Percentiles rank a stretch among this genome's conserved stretches.
Evolutionary conservation across 2,329 filamentous ascomycete species (phyloP).

Genomic region (Rachicladosporium sp.): DNA sequence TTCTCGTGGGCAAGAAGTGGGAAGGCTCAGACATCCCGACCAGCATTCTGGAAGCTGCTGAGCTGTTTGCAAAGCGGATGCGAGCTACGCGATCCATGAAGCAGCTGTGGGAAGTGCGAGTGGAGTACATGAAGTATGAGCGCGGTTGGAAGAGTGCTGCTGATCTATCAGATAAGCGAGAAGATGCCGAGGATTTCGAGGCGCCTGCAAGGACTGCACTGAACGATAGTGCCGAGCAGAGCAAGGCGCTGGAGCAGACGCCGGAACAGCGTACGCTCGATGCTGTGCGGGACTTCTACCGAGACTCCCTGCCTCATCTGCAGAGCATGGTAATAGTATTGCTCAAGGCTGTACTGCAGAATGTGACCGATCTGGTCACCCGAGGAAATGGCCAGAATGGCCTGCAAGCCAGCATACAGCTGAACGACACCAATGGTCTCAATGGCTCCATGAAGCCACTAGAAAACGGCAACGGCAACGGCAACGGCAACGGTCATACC

Average conservation of each 20-base stretch:
- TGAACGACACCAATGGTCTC: slow-evolving; percentile 17
- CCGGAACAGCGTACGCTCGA: slow-evolving; percentile 16
- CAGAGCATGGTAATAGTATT: slow-evolving; percentile 90
- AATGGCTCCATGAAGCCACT: slow-evolving; percentile 24
- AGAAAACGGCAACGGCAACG: slow-evolving; percentile 25
- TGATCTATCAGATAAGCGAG: slow-evolving; percentile 22
- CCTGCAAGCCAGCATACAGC: slow-evolving; percentile 36
- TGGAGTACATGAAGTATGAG: slow-evolving; percentile 82
- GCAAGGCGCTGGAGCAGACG: slow-evolving; percentile 13
- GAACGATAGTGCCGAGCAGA: slow-evolving; percentile 23
- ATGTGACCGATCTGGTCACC: slow-evolving; percentile 72
- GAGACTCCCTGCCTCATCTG: slow-evolving; percentile 65
- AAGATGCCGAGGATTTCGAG: slow-evolving; percentile 24
- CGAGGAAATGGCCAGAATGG: slow-evolving; percentile 40
- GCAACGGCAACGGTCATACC: slow-evolving; percentile 9
- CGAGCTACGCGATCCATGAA: slow-evolving; percentile 83
- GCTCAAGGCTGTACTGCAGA: slow-evolving; percentile 74
- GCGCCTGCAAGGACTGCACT: slow-evolving; percentile 11
- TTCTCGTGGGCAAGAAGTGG: slow-evolving; percentile 73
- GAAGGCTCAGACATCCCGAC: slow-evolving; percentile 84
- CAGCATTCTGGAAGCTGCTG: slow-evolving; percentile 88
- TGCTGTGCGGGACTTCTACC: slow-evolving; percentile 71
- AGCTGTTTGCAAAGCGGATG: slow-evolving; percentile 80
- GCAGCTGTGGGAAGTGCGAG: slow-evolving; percentile 89
- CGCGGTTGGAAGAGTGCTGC: slow-evolving; percentile 63